Conservation (phyloP, 345 rosid genomes). For the Dimocarpus longan region DNA sequence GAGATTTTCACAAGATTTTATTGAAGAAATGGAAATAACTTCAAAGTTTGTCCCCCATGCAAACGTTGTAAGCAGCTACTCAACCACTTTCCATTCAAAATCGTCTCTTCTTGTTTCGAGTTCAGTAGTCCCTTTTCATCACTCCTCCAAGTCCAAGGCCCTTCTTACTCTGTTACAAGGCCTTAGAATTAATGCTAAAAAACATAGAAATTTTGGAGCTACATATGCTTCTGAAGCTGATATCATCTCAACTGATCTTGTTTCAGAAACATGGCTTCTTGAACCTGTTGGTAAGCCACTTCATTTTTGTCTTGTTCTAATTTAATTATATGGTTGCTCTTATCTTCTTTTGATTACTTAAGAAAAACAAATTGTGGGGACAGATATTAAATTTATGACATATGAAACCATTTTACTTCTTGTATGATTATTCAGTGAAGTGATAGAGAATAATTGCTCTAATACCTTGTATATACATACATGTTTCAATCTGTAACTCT, state of each 20-base stretch:
- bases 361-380: no score
- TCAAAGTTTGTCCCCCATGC: slow-evolving; percentile 29
- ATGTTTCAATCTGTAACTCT: no score
- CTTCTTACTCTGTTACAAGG: slow-evolving; percentile 28
- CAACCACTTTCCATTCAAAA: slow-evolving; percentile 33
- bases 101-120: slow-evolving; percentile 26
- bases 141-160: slow-evolving; percentile 19
- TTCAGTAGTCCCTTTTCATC: slow-evolving; percentile 29
- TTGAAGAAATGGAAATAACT: slow-evolving; percentile 35
- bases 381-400: no score
- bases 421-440: background rate
- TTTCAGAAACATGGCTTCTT: slow-evolving; percentile 73
- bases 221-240: slow-evolving; percentile 49
- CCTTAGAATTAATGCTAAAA: slow-evolving; percentile 28
- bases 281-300: slow-evolving; percentile 63
- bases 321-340: background rate
- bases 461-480: no score
- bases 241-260: slow-evolving; percentile 33
- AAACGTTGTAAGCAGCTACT: slow-evolving; percentile 30
- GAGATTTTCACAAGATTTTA: no score
- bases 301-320: background rate
- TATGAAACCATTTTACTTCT: no score
- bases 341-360: background rate
- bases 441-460: background rate
- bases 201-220: slow-evolving; percentile 27